Evolutionary conservation across 2,329 filamentous ascomycete species (phyloP).

Genomic region (Coleophoma crateriformis): DNA sequence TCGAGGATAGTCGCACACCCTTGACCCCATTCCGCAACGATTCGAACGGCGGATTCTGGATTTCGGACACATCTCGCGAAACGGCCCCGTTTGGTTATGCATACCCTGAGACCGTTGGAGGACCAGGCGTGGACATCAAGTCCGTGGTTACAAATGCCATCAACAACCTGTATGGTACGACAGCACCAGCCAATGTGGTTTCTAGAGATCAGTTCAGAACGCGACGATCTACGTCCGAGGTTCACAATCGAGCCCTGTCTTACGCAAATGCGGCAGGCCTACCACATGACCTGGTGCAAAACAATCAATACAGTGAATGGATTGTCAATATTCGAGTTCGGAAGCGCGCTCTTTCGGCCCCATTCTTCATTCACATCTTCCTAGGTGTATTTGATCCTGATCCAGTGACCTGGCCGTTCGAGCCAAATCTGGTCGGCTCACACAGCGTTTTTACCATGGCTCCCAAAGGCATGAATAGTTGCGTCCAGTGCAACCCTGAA

Average conservation of each 20-base stretch:
- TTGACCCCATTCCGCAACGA: slow-evolving; percentile 36
- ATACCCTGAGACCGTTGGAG: slow-evolving; percentile 31
- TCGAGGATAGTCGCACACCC: slow-evolving; percentile 27
- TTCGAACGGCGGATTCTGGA: slow-evolving; percentile 41
- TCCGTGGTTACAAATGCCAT: slow-evolving; percentile 58
- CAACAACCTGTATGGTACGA: slow-evolving; percentile 40
- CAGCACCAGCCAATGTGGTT: background rate
- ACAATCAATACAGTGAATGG: slow-evolving; percentile 54
- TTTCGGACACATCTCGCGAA: slow-evolving; percentile 10
- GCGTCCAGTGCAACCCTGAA: slow-evolving; percentile 13
- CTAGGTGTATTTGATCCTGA: slow-evolving; percentile 37
- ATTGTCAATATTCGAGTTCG: slow-evolving; percentile 59
- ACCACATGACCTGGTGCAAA: background rate
- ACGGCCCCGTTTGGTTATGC: slow-evolving; percentile 18
- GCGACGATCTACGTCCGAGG: background rate
- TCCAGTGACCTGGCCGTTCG: slow-evolving; percentile 18
- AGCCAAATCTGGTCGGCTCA: slow-evolving; percentile 21
- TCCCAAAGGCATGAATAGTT: background rate
- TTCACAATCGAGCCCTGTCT: background rate
- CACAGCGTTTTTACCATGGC: slow-evolving; percentile 30
- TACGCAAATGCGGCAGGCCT: background rate
- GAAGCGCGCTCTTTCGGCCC: slow-evolving; percentile 53
- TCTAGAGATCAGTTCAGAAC: background rate
- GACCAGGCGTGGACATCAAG: slow-evolving; percentile 50
- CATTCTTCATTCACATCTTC: slow-evolving; percentile 65